These are phyloP conservation scores for Infundibulicybe gibba DNA, from an alignment of 768 basidiomycete species.

Conservation along the genomic window DNA sequence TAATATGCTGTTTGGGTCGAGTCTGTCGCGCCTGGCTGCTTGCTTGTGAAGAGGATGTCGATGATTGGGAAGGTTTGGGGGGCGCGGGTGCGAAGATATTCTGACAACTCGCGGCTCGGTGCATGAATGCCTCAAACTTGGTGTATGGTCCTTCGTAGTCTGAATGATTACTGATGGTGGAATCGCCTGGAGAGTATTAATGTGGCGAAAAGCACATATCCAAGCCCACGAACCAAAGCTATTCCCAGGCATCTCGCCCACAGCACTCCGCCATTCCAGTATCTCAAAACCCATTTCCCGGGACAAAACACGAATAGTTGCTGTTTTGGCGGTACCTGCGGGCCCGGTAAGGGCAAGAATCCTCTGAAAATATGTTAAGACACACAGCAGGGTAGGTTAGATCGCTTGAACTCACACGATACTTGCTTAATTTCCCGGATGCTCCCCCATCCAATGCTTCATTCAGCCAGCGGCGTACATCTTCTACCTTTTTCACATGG, in stretches of 20 bases:
- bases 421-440: conserved; percentile 61
- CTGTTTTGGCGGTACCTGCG: conserved; percentile 88
- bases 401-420: conserved; percentile 53
- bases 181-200: background rate
- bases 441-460: conserved; percentile 73
- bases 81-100: conserved; percentile 37
- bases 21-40: background rate
- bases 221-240: background rate
- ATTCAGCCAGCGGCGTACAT: conserved; percentile 68
- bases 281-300: conserved; percentile 75
- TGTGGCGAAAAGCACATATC: background rate
- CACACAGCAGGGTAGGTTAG: background rate
- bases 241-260: conserved; percentile 42
- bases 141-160: conserved; percentile 49
- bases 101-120: conserved; percentile 59
- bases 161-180: conserved; percentile 9
- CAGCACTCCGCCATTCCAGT: conserved; percentile 79
- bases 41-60: conserved; percentile 4
- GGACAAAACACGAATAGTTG: conserved; percentile 74
- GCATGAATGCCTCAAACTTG: conserved; percentile 76
- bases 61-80: conserved; percentile 7
- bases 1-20: conserved; percentile 43
- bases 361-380: conserved; percentile 43
- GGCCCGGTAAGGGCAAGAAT: conserved; percentile 86
- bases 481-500: conserved; percentile 75